A percentile compares a stretch with the other conserved stretches of the same genome.
phyloP scores from a whole-genome alignment of 2,329 filamentous ascomycete species.

The Penicillium sp. region DNA sequence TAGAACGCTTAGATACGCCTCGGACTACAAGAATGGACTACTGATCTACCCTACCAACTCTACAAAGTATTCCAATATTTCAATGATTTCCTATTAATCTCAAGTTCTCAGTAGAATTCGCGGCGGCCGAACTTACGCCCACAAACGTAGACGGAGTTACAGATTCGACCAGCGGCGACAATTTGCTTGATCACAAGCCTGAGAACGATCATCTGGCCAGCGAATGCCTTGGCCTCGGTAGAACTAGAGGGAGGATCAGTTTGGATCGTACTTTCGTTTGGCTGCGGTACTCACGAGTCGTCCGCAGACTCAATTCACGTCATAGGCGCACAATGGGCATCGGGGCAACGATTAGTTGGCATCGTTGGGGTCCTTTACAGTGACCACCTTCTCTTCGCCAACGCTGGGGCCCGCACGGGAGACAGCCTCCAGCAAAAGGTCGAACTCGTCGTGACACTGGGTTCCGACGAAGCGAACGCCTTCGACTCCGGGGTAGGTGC shows the following conservation, averaged over 20 bases:
- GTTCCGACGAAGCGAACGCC: slow-evolving; percentile 21
- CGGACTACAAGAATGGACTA: too few species aligned
- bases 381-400: background rate
- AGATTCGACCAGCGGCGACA: slow-evolving; percentile 86
- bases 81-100: too few species aligned
- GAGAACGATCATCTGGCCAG: slow-evolving; percentile 99
- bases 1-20: too few species aligned
- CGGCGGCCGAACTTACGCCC: slow-evolving; percentile 99
- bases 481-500: slow-evolving; percentile 1
- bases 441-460: slow-evolving; percentile 22
- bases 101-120: slow-evolving; percentile 73
- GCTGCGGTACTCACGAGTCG: slow-evolving; percentile 57
- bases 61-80: too few species aligned
- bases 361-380: too few species aligned
- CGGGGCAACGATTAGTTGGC: too few species aligned
- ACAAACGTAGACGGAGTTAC: slow-evolving; percentile 97
- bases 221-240: slow-evolving; percentile 94
- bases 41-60: too few species aligned
- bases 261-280: background rate
- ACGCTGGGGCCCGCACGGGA: background rate
- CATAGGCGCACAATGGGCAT: too few species aligned
- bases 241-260: slow-evolving; percentile 53
- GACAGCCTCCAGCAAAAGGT: slow-evolving; percentile 20
- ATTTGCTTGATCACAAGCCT: slow-evolving; percentile 99
- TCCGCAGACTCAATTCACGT: too few species aligned